These are phyloP conservation scores for Zizania palustris DNA, from an alignment of 202 grass and related monocot genomes.

Conservation along the genomic window DNA sequence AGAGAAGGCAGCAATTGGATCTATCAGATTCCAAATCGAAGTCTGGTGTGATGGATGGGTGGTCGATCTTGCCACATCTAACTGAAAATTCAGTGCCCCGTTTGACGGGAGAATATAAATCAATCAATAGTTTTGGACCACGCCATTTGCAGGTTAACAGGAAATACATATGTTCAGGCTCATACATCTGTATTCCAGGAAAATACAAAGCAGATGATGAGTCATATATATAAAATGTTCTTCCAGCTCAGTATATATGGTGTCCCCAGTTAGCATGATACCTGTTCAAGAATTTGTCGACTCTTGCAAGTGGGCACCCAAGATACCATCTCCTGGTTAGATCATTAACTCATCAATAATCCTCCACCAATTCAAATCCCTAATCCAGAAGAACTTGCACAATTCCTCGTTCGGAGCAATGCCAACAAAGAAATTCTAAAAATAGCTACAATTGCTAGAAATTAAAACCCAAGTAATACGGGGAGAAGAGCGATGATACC, in stretches of 20 bases:
- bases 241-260: not conserved
- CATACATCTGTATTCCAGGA: not conserved
- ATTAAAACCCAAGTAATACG: too few relatives aligned
- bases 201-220: not conserved
- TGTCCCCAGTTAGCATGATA: not conserved
- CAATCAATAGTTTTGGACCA: not conserved
- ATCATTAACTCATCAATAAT: too few relatives aligned
- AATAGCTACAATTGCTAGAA: too few relatives aligned
- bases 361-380: too few relatives aligned
- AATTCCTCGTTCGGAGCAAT: too few relatives aligned
- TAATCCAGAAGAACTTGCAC: too few relatives aligned
- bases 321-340: too few relatives aligned
- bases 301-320: too few relatives aligned
- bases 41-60: slow-evolving; percentile 11
- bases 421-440: too few relatives aligned
- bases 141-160: not conserved
- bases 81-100: slow-evolving; percentile 26
- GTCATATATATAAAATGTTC: not conserved
- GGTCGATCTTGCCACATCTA: slow-evolving; percentile 44
- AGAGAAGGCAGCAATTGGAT: not conserved
- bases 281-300: too few relatives aligned
- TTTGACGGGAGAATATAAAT: not conserved
- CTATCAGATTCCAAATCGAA: slow-evolving; percentile 42
- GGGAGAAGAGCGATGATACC: too few relatives aligned
- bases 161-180: too few relatives aligned